Evolutionary conservation across 345 rosid genomes (phyloP).

Genomic region (Draba incana): DNA sequence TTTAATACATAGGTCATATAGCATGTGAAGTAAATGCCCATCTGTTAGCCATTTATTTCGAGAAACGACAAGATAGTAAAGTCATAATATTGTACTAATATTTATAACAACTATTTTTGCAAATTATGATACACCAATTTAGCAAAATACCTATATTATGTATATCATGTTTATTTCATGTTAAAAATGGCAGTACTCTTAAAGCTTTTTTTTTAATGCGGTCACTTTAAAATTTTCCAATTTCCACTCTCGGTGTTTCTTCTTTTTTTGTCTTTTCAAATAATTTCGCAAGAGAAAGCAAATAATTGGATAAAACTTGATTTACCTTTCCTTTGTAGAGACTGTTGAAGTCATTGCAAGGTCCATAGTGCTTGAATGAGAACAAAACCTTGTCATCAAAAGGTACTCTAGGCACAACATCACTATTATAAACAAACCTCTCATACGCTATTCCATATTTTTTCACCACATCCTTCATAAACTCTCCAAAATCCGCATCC

Average conservation of each 20-base stretch:
- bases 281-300: background rate
- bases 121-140: too few species aligned
- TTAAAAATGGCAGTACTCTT: background rate
- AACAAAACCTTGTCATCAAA: constrained; percentile 48
- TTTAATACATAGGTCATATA: too few species aligned
- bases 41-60: too few species aligned
- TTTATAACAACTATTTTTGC: too few species aligned
- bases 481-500: constrained; percentile 50
- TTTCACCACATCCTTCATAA: constrained; percentile 47
- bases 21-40: too few species aligned
- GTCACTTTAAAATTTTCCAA: background rate
- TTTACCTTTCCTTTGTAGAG: constrained; percentile 58
- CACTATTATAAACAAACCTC: constrained; percentile 67
- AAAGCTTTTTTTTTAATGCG: background rate
- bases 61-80: too few species aligned
- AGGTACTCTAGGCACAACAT: constrained; percentile 62
- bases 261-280: background rate
- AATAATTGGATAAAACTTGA: background rate
- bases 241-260: background rate
- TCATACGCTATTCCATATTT: constrained; percentile 47
- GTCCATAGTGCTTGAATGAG: constrained; percentile 65
- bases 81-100: too few species aligned
- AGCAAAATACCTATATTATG: too few species aligned
- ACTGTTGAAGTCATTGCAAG: constrained; percentile 62
- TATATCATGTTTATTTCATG: background rate